Evolutionary conservation across 2,329 filamentous ascomycete species (phyloP).

Genomic region (Neodidymelliopsis sp.): DNA sequence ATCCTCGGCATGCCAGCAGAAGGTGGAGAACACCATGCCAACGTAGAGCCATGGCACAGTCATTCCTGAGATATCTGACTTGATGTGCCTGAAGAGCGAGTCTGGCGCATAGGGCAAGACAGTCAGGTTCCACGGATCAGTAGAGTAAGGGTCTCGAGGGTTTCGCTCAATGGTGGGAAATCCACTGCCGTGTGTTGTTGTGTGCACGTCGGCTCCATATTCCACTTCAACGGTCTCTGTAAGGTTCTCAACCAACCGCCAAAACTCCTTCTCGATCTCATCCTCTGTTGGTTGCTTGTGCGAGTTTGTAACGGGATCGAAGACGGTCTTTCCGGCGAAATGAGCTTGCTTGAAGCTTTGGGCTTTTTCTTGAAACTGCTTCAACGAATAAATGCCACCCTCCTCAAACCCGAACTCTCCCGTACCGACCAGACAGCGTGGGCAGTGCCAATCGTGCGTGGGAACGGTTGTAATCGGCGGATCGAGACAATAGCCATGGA

Average conservation of each 20-base stretch:
- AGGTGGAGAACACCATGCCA: conserved; percentile 99
- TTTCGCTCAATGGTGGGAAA: conserved; percentile 95
- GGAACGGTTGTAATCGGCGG: conserved; percentile 80
- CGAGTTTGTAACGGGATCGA: conserved; percentile 82
- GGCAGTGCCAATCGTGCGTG: conserved; percentile 93
- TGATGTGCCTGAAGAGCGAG: conserved; percentile 95
- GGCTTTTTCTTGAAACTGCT: conserved; percentile 95
- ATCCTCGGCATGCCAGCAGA: conserved; percentile 99
- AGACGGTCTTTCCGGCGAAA: conserved; percentile 89
- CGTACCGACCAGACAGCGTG: conserved; percentile 92
- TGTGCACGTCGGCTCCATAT: conserved; percentile 97
- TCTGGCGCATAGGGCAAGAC: conserved; percentile 89
- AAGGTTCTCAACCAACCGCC: conserved; percentile 90
- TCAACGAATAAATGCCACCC: conserved; percentile 91
- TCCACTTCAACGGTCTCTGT: conserved; percentile 98
- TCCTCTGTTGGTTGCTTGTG: conserved; percentile 87
- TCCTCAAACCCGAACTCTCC: conserved; percentile 98
- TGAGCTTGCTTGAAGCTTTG: conserved; percentile 94
- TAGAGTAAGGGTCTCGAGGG: conserved; percentile 84
- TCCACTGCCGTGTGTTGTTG: conserved; percentile 94
- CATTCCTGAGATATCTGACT: conserved; percentile 98
- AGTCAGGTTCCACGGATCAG: conserved; percentile 95
- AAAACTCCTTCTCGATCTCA: conserved; percentile 95
- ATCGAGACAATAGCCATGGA: conserved; percentile 87
- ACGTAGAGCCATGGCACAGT: conserved; percentile 99